Conservation (phyloP, 2,329 filamentous ascomycete genomes). For the Metarhizium album region DNA sequence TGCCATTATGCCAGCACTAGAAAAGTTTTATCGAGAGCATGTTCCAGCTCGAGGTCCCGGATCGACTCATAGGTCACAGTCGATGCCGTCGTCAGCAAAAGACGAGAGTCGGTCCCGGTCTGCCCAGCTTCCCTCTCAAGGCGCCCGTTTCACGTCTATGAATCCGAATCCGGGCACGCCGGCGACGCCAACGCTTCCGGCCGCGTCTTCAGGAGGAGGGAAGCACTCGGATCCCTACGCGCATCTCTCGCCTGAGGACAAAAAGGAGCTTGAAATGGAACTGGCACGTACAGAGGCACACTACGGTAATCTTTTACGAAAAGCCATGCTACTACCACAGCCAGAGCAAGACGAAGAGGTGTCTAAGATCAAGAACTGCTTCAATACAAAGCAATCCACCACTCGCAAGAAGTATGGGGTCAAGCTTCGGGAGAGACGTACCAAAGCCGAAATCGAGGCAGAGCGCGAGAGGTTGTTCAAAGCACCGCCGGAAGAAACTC, state of each 20-base stretch:
- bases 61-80: neutral
- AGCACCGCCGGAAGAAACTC: neutral
- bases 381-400: conserved; percentile 44
- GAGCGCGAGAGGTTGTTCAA: conserved; percentile 27
- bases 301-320: conserved; percentile 31
- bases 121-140: neutral
- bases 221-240: conserved; percentile 28
- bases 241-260: conserved; percentile 26
- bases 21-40: conserved; percentile 1
- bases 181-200: neutral
- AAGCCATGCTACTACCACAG: conserved; percentile 28
- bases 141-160: neutral
- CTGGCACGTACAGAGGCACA: conserved; percentile 20
- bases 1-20: neutral
- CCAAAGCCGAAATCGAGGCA: conserved; percentile 33
- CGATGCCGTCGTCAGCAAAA: neutral
- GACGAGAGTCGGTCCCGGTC: neutral
- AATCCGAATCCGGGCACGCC: neutral
- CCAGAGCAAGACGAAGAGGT: conserved; percentile 22
- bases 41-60: neutral
- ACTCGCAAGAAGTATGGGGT: conserved; percentile 50
- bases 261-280: conserved; percentile 15
- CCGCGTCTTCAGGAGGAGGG: neutral
- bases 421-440: conserved; percentile 37
- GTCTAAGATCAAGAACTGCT: conserved; percentile 37